Conservation (phyloP, 805 yeast species). For the Hanseniaspora jakobsenii region DNA sequence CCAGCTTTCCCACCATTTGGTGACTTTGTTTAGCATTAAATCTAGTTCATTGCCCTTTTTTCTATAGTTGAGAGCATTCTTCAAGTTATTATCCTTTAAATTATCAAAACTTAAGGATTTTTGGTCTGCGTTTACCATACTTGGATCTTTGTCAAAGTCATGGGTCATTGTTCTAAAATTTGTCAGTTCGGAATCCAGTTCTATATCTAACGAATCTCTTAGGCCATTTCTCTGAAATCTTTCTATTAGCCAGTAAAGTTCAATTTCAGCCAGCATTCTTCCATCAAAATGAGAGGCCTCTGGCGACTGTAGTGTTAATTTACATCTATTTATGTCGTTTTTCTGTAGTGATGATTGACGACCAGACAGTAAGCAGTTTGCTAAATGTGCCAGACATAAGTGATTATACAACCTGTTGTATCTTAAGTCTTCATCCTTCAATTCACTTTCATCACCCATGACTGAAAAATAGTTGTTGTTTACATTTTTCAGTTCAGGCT, state of each 20-base stretch:
- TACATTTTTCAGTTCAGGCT: background rate
- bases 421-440: slow-evolving; percentile 43
- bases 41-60: slow-evolving; percentile 10
- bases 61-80: background rate
- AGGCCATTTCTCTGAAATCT: slow-evolving; percentile 13
- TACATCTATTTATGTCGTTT: slow-evolving; percentile 45
- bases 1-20: slow-evolving; percentile 59
- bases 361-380: slow-evolving; percentile 55
- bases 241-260: slow-evolving; percentile 32
- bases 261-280: slow-evolving; percentile 67
- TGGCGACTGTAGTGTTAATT: slow-evolving; percentile 43
- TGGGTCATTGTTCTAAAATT: too few relatives aligned
- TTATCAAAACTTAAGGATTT: too few relatives aligned
- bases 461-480: slow-evolving; percentile 1
- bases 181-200: slow-evolving; percentile 2
- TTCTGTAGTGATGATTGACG: slow-evolving; percentile 52
- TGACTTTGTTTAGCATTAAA: slow-evolving; percentile 39
- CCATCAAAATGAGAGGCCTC: slow-evolving; percentile 68
- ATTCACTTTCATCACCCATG: slow-evolving; percentile 24
- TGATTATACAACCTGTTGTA: slow-evolving; percentile 58
- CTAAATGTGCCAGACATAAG: slow-evolving; percentile 51
- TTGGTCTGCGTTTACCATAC: too few relatives aligned
- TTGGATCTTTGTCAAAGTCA: too few relatives aligned
- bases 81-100: background rate
- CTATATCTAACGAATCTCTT: slow-evolving; percentile 2